Evolutionary conservation across 108 stramenopile species (phyloP).

Genomic region (Cylindrotheca fusiformis): DNA sequence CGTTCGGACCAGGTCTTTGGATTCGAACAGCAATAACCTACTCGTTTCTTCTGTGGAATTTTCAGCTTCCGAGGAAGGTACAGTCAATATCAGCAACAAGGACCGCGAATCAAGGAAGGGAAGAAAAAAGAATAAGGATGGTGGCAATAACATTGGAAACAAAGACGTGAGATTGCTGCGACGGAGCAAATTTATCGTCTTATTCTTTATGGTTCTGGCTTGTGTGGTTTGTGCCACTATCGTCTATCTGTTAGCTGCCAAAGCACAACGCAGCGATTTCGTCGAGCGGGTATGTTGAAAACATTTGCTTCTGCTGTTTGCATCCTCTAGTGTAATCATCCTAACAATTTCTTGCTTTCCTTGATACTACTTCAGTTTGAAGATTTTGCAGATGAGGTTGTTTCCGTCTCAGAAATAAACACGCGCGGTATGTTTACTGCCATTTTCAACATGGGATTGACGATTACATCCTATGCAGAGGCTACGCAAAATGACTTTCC

Average conservation of each 20-base stretch:
- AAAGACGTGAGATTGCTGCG: too few relatives aligned
- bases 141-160: too few relatives aligned
- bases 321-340: background rate
- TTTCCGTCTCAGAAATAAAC: background rate
- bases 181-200: background rate
- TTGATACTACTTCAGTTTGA: too few relatives aligned
- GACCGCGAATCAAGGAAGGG: too few relatives aligned
- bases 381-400: background rate
- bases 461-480: background rate
- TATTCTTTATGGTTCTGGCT: background rate
- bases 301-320: background rate
- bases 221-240: background rate
- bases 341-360: background rate
- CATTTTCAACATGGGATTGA: background rate
- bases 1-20: too few relatives aligned
- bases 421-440: background rate
- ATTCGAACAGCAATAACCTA: too few relatives aligned
- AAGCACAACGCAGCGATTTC: background rate
- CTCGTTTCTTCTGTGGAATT: too few relatives aligned
- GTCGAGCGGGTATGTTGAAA: background rate
- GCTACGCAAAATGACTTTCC: slow-evolving; percentile 3
- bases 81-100: too few relatives aligned
- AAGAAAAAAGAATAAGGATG: too few relatives aligned
- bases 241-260: background rate
- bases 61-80: too few relatives aligned